Evolutionary conservation across 169 alveolate species (phyloP).

Genomic region (Eimeria praecox): DNA sequence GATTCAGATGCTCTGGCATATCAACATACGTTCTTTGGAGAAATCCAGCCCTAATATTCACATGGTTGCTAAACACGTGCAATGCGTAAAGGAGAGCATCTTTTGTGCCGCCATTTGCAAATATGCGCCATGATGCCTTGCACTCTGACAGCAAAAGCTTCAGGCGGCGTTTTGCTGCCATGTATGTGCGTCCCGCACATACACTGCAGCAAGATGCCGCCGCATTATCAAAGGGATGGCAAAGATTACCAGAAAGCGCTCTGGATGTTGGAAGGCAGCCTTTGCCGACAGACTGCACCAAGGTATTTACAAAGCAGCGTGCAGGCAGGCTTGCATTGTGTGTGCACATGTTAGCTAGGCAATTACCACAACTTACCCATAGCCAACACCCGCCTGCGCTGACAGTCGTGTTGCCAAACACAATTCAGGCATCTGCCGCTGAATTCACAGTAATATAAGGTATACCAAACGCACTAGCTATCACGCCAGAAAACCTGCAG

Average conservation of each 20-base stretch:
- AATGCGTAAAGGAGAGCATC: no score
- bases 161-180: no score
- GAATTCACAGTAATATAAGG: not conserved
- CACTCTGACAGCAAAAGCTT: not conserved
- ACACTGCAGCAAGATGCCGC: not conserved
- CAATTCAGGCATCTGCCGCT: not conserved
- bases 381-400: not conserved
- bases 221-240: no score
- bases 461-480: not conserved
- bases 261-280: not conserved
- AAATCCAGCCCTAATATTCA: not conserved
- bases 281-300: not conserved
- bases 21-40: not conserved
- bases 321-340: not conserved
- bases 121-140: not conserved
- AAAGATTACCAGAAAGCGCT: not conserved
- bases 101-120: not conserved
- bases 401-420: not conserved
- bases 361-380: not conserved
- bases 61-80: not conserved
- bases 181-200: no score
- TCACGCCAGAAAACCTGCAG: not conserved
- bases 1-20: no score
- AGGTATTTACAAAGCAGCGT: not conserved
- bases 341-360: not conserved